Evolutionary conservation across 2,329 filamentous ascomycete genomes (phyloP).

Genomic region (Phyllosticta citribraziliensis): DNA sequence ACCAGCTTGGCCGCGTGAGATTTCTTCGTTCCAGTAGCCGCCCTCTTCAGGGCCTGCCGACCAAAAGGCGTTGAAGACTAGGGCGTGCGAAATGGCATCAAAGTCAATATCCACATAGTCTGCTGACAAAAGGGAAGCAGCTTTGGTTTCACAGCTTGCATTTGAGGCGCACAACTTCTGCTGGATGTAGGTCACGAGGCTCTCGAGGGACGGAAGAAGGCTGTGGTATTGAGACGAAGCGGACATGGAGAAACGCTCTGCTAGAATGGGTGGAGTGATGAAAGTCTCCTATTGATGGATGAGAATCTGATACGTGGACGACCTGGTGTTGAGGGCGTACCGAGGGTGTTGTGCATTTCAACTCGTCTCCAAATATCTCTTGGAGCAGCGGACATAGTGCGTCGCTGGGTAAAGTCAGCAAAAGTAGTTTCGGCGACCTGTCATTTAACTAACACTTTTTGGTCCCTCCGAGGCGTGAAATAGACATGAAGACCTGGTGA

Average conservation of each 20-base stretch:
- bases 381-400: conserved; percentile 51
- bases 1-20: conserved; percentile 30
- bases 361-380: conserved; percentile 42
- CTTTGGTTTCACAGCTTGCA: conserved; percentile 40
- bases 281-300: conserved; percentile 45
- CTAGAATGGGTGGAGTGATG: conserved; percentile 46
- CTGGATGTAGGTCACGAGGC: conserved; percentile 46
- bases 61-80: conserved; percentile 60
- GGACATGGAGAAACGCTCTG: conserved; percentile 52
- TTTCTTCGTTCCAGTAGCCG: conserved; percentile 23
- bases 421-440: too few species aligned
- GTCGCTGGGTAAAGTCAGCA: conserved; percentile 25
- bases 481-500: conserved; percentile 76
- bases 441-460: not conserved
- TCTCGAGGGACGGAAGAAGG: conserved; percentile 46
- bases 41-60: conserved; percentile 18
- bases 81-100: conserved; percentile 54
- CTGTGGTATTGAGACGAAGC: conserved; percentile 60
- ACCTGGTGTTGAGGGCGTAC: conserved; percentile 22
- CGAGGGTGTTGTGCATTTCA: conserved; percentile 46
- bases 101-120: conserved; percentile 68
- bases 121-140: conserved; percentile 42
- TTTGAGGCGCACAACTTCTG: conserved; percentile 44
- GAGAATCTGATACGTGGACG: not conserved
- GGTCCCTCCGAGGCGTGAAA: conserved; percentile 50